Percentiles rank a stretch among this genome's conserved stretches.
Conservation (phyloP, 768 basidiomycete species). For the Suillus decipiens region DNA sequence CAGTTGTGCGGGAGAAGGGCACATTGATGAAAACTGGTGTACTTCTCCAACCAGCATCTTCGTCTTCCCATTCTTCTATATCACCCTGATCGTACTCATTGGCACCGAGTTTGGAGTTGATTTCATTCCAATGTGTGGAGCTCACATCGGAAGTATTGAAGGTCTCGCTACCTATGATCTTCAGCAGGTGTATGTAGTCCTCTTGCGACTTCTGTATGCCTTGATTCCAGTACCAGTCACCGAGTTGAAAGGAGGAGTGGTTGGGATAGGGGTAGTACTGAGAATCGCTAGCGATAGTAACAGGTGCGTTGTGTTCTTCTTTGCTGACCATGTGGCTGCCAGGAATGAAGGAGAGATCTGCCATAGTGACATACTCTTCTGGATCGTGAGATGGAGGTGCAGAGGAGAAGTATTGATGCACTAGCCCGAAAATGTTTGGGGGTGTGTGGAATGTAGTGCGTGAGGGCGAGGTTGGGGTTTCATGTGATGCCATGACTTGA, state of each 20-base stretch:
- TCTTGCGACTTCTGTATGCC: too few species aligned
- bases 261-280: constrained; percentile 20
- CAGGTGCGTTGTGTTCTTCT: neutral
- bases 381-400: neutral
- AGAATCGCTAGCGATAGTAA: neutral
- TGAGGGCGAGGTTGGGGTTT: too few species aligned
- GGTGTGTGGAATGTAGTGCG: neutral
- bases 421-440: neutral
- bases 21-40: too few species aligned
- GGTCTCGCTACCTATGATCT: neutral
- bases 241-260: constrained; percentile 4
- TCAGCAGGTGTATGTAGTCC: neutral
- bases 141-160: neutral
- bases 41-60: too few species aligned
- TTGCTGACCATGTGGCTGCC: accelerated
- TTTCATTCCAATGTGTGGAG: too few species aligned
- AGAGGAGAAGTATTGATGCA: neutral
- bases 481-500: neutral
- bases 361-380: neutral
- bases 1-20: too few species aligned
- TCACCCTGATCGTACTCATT: too few species aligned
- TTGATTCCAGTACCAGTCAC: constrained; percentile 8
- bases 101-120: too few species aligned
- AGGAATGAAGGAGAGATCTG: neutral
- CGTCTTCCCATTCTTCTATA: too few species aligned